A percentile compares a stretch with the other conserved stretches of the same genome.
Conservation (phyloP, 768 basidiomycete genomes). For the Tulasnella sp. region DNA sequence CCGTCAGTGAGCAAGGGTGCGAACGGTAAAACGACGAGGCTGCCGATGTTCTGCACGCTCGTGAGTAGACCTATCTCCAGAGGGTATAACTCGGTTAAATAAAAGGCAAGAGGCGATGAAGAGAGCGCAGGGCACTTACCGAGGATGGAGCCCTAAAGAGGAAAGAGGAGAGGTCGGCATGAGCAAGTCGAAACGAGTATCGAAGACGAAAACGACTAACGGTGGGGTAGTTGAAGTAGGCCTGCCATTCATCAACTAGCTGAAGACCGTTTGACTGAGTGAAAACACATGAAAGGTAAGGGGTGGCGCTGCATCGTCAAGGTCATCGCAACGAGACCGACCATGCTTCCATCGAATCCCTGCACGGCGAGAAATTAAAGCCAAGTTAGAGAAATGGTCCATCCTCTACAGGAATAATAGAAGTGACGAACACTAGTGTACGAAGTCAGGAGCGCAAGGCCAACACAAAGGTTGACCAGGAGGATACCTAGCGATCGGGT, state of each 20-base stretch:
- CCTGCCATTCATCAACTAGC: conserved; percentile 58
- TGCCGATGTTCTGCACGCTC: conserved; percentile 26
- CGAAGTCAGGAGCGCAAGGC: conserved; percentile 23
- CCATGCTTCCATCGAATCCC: conserved; percentile 30
- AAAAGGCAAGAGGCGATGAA: not conserved
- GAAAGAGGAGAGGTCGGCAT: not conserved
- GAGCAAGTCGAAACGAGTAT: not conserved
- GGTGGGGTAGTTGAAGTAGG: conserved; percentile 51
- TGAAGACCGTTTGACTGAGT: conserved; percentile 43
- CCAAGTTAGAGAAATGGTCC: not conserved
- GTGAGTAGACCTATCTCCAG: conserved; percentile 18
- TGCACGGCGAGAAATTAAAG: not conserved
- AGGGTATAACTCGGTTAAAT: not conserved
- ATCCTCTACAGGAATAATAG: not conserved
- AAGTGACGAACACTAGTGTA: conserved; percentile 21
- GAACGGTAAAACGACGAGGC: conserved; percentile 53
- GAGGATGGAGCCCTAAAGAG: not conserved
- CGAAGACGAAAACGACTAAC: not conserved
- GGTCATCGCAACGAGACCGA: not conserved
- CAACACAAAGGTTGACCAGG: conserved; percentile 15
- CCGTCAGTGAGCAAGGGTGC: conserved; percentile 58
- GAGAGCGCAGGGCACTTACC: not conserved
- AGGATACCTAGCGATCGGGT: not conserved
- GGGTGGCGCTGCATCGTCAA: not conserved
- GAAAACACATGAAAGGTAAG: not conserved